phyloP scores from a whole-genome alignment of 208 protist genomes.

The Acanthamoeba royreba region DNA sequence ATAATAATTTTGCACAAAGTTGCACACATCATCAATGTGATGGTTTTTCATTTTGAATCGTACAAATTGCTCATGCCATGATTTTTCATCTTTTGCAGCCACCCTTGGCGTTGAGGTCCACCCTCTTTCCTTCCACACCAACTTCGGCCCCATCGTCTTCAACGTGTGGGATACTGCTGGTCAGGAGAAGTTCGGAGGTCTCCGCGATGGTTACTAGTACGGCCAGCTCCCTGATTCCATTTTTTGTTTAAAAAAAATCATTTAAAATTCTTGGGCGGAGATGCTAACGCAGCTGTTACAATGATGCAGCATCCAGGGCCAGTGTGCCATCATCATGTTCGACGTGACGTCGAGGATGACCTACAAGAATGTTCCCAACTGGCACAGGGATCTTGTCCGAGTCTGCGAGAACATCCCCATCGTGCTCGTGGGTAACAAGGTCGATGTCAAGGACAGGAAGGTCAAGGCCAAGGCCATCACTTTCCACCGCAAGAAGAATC shows the following conservation, averaged over 20 bases:
- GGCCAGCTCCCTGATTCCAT: slow-evolving; percentile 66
- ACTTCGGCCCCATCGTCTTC: slow-evolving; percentile 97
- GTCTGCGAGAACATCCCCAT: slow-evolving; percentile 99
- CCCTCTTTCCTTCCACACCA: slow-evolving; percentile 98
- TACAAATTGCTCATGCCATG: background rate
- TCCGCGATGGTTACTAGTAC: slow-evolving; percentile 99
- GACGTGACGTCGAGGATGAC: slow-evolving; percentile 99
- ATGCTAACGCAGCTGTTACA: background rate
- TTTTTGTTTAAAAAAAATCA: background rate
- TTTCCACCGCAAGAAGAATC: slow-evolving; percentile 99
- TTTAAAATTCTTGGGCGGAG: background rate
- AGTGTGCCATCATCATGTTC: slow-evolving; percentile 99
- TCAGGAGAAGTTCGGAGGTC: slow-evolving; percentile 99
- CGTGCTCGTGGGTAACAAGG: slow-evolving; percentile 99
- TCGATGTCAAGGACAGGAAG: slow-evolving; percentile 99
- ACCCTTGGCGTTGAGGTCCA: slow-evolving; percentile 97
- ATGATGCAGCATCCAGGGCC: slow-evolving; percentile 91
- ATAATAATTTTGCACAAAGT: background rate
- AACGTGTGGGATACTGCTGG: slow-evolving; percentile 99
- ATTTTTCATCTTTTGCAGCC: slow-evolving; percentile 59
- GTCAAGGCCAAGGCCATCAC: slow-evolving; percentile 99
- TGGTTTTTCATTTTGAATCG: background rate
- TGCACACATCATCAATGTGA: background rate
- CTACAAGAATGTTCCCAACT: slow-evolving; percentile 99
- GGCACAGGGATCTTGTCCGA: slow-evolving; percentile 98